These are phyloP conservation scores for Camelina neglecta DNA, from an alignment of 345 rosid species.

Conservation along the genomic window DNA sequence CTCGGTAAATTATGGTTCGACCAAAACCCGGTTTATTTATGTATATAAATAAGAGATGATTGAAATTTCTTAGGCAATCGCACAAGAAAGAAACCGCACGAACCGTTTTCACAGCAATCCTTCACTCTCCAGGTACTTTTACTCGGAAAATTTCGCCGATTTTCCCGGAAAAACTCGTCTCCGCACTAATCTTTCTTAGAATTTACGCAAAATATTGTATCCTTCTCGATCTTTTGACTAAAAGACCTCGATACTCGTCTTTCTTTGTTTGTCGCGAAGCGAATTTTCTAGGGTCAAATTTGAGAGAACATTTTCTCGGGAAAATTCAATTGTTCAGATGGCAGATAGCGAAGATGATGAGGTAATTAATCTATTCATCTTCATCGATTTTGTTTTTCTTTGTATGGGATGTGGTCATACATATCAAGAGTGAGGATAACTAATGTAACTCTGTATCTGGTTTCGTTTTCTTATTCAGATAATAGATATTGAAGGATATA, in stretches of 20 bases:
- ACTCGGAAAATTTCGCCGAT: neutral
- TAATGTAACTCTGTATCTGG: constrained; percentile 57
- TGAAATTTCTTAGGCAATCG: neutral
- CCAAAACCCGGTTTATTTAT: neutral
- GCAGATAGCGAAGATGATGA: constrained; percentile 51
- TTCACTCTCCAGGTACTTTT: neutral
- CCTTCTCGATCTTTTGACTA: neutral
- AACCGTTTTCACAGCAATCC: neutral
- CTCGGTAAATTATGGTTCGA: neutral
- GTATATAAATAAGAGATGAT: neutral
- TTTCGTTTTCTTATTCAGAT: constrained; percentile 51
- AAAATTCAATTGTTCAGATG: constrained; percentile 16
- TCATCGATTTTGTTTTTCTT: neutral
- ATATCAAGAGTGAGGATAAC: neutral
- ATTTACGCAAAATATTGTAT: neutral
- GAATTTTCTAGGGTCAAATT: constrained; percentile 10
- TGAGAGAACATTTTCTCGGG: neutral
- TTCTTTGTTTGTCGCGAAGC: neutral
- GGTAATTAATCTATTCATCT: constrained; percentile 43
- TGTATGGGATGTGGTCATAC: neutral
- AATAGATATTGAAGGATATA: constrained; percentile 48
- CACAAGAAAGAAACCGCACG: neutral
- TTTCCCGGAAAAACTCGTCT: neutral
- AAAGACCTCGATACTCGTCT: neutral
- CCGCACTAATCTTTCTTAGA: neutral